phyloP scores from a whole-genome alignment of 2,329 filamentous ascomycete species.

The Orbilia quercus region DNA sequence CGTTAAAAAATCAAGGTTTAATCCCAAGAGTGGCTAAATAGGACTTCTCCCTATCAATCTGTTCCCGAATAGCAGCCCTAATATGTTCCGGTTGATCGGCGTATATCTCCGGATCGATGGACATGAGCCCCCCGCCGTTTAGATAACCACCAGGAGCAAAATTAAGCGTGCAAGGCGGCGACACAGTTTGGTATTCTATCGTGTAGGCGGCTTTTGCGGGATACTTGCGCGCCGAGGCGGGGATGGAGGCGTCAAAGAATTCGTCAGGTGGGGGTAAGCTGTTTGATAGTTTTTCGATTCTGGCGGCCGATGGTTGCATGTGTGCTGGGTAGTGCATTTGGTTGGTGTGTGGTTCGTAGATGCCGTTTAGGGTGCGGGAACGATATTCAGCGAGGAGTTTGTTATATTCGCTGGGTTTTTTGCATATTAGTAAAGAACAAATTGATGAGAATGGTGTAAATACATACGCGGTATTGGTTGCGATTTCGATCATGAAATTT shows the following conservation, averaged over 20 bases:
- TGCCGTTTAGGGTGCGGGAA: slow-evolving; percentile 15
- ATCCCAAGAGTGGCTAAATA: slow-evolving; percentile 33
- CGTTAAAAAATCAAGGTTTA: too few species aligned
- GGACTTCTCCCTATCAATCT: slow-evolving; percentile 30
- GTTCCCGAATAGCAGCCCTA: slow-evolving; percentile 23
- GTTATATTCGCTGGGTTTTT: slow-evolving; percentile 35
- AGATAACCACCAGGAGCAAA: slow-evolving; percentile 29
- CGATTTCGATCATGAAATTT: slow-evolving; percentile 35
- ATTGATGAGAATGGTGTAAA: not conserved
- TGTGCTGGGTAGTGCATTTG: slow-evolving; percentile 30
- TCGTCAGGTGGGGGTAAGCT: slow-evolving; percentile 17
- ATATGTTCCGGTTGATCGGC: slow-evolving; percentile 30
- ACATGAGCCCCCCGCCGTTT: slow-evolving; percentile 9
- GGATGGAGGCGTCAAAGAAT: slow-evolving; percentile 29
- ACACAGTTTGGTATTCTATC: slow-evolving; percentile 21
- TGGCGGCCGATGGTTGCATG: slow-evolving; percentile 30
- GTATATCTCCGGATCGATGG: slow-evolving; percentile 33
- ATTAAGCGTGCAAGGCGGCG: slow-evolving; percentile 20
- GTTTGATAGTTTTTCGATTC: slow-evolving; percentile 30
- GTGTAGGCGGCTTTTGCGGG: slow-evolving; percentile 15
- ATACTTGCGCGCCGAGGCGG: slow-evolving; percentile 20
- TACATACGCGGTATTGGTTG: slow-evolving; percentile 33
- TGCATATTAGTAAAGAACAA: slow-evolving; percentile 12
- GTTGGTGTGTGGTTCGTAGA: slow-evolving; percentile 54
- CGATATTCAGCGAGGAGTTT: slow-evolving; percentile 37